A percentile compares a stretch with the other conserved stretches of the same genome.
Conservation (phyloP, 495 filamentous ascomycete genomes). For the Symbiotaphrina buchneri region DNA sequence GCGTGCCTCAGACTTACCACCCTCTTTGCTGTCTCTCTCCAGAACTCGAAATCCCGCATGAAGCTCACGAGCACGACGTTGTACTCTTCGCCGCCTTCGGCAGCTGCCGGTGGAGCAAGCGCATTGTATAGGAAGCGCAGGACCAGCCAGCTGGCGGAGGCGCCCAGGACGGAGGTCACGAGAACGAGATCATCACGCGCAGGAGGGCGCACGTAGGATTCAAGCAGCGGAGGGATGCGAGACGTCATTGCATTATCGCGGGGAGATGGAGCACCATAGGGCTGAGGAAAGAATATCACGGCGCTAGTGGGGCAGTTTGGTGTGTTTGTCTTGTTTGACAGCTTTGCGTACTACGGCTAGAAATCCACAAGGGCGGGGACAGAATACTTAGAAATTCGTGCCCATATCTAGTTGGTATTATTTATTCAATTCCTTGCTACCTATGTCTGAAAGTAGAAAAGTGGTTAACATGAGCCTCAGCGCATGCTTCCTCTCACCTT, state of each 20-base stretch:
- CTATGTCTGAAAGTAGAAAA: too few relatives aligned
- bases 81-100: neutral
- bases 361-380: too few relatives aligned
- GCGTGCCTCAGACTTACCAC: conserved; percentile 27
- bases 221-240: conserved; percentile 3
- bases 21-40: conserved; percentile 20
- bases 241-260: neutral
- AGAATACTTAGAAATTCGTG: too few relatives aligned
- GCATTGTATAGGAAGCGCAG: conserved; percentile 28
- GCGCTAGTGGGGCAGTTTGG: too few relatives aligned
- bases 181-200: conserved; percentile 34
- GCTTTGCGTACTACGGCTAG: too few relatives aligned
- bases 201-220: conserved; percentile 6
- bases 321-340: too few relatives aligned
- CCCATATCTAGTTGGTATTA: too few relatives aligned
- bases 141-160: conserved; percentile 16
- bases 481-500: too few relatives aligned
- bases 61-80: conserved; percentile 64
- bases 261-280: too few relatives aligned
- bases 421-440: too few relatives aligned
- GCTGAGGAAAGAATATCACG: too few relatives aligned
- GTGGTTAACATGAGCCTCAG: too few relatives aligned
- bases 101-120: conserved; percentile 14
- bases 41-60: conserved; percentile 53
- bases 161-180: conserved; percentile 31